Conservation (phyloP, 148 eudicot genomes). For the Vaccinium macrocarpon region DNA sequence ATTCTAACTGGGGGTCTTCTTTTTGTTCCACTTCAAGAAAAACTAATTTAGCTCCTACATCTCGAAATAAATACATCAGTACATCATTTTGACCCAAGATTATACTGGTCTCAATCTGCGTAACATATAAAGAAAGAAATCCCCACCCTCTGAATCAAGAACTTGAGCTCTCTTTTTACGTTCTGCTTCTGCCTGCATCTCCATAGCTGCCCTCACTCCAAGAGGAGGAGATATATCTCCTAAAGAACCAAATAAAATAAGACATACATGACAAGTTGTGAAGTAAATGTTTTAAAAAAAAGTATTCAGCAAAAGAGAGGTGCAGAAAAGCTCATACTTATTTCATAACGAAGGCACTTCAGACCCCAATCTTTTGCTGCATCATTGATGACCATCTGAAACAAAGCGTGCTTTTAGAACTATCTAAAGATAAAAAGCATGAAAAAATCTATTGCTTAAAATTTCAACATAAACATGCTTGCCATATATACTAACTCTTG, state of each 20-base stretch:
- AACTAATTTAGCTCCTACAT: background rate
- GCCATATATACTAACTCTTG: background rate
- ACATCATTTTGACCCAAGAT: background rate
- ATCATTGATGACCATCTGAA: constrained; percentile 74
- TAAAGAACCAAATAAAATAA: constrained; percentile 19
- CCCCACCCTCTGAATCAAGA: constrained; percentile 88
- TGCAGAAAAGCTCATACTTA: constrained; percentile 42
- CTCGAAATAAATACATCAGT: background rate
- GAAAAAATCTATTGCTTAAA: background rate
- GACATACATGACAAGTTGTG: background rate
- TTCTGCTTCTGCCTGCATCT: constrained; percentile 99
- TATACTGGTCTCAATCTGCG: background rate
- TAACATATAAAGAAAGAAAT: background rate
- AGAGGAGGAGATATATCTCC: constrained; percentile 96
- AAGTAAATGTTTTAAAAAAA: background rate
- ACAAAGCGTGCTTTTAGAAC: background rate
- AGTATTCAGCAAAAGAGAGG: background rate
- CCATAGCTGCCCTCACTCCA: constrained; percentile 88
- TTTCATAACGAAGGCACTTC: constrained; percentile 87
- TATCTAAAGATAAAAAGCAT: background rate
- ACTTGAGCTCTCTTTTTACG: constrained; percentile 89
- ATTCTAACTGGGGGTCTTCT: background rate
- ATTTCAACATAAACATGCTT: background rate
- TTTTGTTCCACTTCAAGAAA: background rate
- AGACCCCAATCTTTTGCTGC: constrained; percentile 92